Base-by-base conservation (phyloP, 1,284 basidiomycete species). In the Vanrija pseudolonga region DNA sequence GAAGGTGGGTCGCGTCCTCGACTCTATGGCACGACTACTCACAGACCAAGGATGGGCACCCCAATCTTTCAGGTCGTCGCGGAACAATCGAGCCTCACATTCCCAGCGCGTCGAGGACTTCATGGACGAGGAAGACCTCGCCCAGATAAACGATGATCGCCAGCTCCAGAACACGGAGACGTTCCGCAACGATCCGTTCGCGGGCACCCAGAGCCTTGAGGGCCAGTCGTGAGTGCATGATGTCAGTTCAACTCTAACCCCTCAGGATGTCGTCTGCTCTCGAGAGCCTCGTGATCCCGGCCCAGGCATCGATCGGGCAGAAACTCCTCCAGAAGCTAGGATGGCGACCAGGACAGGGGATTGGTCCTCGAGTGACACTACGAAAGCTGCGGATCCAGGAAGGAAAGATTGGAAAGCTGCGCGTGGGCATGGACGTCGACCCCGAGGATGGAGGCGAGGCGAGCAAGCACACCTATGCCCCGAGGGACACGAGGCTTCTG, bases 111-210 rank as follows among this genome's bases (percentile, higher is more conserved):
- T 88, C 0, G 90, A 97, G 71, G 95, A 98, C 72, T 98, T 92
- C 73, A 98, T 98, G 95, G 95, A 98, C 76, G 95, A 97, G 43
- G 96, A 98, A 76, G 95, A 97, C 73, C 77, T 95, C n/a, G 84
- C 86, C 38, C 89, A 90, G 59, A 73, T 88, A 57, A 83, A 81
- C 39, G 88, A 90, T 46, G 83, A 83, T 62, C 81, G 85, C 61
- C 84, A 83, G 44, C 73, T 95, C 9, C 87, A 90, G 67, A 76
- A 73, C 50, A 77, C 73, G 3, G 72, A 74, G 3, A 72, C 68
- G 0, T 77, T 77, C 56, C 60, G 59, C 20, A 83, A 84, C 85
- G 74, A 88, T 84, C 83, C 84, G 18, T 76, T 82, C 1, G 84
- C 81, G 8, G 83, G 82, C 0, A 83, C 83, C 1, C 79, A 80